Conservation (phyloP, 1,284 basidiomycete genomes). For the Moesziomyces globuligerus region DNA sequence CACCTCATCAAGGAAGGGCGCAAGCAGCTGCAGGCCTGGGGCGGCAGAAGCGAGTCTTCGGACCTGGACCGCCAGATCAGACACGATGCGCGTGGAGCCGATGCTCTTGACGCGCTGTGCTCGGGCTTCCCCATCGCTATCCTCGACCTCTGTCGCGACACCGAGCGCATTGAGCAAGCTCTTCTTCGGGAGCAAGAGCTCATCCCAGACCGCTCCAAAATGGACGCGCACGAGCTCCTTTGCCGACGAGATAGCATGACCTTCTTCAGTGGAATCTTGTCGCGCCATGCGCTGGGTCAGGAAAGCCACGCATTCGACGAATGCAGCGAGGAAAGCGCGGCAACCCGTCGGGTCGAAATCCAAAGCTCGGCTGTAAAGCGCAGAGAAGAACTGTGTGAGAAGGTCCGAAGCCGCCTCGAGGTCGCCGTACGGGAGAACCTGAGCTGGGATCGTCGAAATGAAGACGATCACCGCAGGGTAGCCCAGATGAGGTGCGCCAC, state of each 20-base stretch:
- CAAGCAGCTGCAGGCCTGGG: conserved; percentile 6
- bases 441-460: conserved; percentile 79
- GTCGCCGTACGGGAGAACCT: conserved; percentile 67
- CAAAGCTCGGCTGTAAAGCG: conserved; percentile 76
- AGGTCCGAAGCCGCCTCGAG: conserved; percentile 69
- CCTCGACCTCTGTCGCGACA: conserved; percentile 63
- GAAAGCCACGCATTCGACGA: conserved; percentile 78
- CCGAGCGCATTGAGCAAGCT: conserved; percentile 48
- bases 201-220: conserved; percentile 36
- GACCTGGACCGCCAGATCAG: conserved; percentile 67
- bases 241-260: conserved; percentile 11
- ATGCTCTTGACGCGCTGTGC: conserved; percentile 69
- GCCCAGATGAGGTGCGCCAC: conserved; percentile 77
- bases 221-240: conserved; percentile 32
- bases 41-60: conserved; percentile 18
- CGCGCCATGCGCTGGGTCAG: conserved; percentile 62
- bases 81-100: conserved; percentile 71
- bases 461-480: conserved; percentile 82
- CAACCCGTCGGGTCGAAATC: conserved; percentile 56
- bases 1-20: conserved; percentile 12
- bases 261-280: conserved; percentile 2
- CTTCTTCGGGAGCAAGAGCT: conserved; percentile 34
- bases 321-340: conserved; percentile 75
- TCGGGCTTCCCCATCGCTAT: conserved; percentile 30
- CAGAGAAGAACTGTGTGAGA: conserved; percentile 80